Evolutionary conservation across 2,329 filamentous ascomycete species (phyloP).

Genomic region (Fusarium sp.): DNA sequence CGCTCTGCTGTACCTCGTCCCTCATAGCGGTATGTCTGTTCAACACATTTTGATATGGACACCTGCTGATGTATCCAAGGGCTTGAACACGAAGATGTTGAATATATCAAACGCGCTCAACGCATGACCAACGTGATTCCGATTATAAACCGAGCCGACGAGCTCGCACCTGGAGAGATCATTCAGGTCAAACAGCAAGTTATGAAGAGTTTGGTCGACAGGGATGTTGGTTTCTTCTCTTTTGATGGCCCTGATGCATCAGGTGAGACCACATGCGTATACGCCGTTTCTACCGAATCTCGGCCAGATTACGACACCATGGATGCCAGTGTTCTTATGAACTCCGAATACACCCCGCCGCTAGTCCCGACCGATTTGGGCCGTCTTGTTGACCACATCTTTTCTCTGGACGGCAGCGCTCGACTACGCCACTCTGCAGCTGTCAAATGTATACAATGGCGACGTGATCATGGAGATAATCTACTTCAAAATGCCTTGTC

Average conservation of each 20-base stretch:
- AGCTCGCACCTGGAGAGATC: conserved; percentile 70
- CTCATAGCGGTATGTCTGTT: conserved; percentile 67
- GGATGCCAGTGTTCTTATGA: conserved; percentile 95
- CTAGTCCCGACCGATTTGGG: conserved; percentile 80
- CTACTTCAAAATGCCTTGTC: conserved; percentile 40
- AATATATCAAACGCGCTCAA: conserved; percentile 78
- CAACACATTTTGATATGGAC: background rate
- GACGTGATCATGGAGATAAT: conserved; percentile 54
- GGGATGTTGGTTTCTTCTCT: conserved; percentile 74
- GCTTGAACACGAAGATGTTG: conserved; percentile 66
- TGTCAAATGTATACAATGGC: conserved; percentile 83
- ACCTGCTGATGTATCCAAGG: conserved; percentile 47
- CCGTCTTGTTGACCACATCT: conserved; percentile 77
- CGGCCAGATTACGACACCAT: conserved; percentile 83
- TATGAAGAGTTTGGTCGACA: conserved; percentile 66
- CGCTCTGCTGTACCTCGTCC: conserved; percentile 84
- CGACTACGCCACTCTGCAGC: conserved; percentile 87
- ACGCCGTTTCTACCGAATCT: conserved; percentile 81
- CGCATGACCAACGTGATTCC: conserved; percentile 87
- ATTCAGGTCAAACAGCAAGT: conserved; percentile 71
- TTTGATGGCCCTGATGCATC: conserved; percentile 63
- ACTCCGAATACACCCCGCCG: conserved; percentile 87
- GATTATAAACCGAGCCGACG: conserved; percentile 82
- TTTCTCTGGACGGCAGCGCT: conserved; percentile 81
- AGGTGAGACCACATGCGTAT: conserved; percentile 64